These are phyloP conservation scores for Mycena capillaripes DNA, from an alignment of 768 basidiomycete species.

Conservation along the genomic window DNA sequence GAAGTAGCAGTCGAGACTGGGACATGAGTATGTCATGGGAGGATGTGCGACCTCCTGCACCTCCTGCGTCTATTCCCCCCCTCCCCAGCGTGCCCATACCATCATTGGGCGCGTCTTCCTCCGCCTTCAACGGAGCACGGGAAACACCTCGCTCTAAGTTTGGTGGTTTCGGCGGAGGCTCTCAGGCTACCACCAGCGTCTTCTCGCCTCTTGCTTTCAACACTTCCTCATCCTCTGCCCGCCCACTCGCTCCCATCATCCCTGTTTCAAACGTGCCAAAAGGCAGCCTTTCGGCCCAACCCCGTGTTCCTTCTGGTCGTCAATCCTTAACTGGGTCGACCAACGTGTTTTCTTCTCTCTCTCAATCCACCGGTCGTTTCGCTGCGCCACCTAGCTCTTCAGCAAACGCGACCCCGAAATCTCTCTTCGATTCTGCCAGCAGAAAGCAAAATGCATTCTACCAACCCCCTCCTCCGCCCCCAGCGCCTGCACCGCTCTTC, in stretches of 20 bases:
- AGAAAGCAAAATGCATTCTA: conserved; percentile 77
- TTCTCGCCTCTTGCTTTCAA: conserved; percentile 29
- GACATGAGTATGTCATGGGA: conserved; percentile 64
- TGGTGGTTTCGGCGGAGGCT: conserved; percentile 21
- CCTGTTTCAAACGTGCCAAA: conserved; percentile 19
- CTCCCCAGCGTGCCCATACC: conserved; percentile 41
- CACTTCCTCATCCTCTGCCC: conserved; percentile 19
- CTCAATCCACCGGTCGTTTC: conserved; percentile 32
- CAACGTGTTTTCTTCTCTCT: conserved; percentile 37
- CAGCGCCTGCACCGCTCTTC: conserved; percentile 42
- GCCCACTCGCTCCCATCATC: conserved; percentile 22
- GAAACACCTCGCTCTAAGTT: conserved; percentile 26
- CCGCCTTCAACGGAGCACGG: background rate
- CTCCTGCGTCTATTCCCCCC: conserved; percentile 44
- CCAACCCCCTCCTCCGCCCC: conserved; percentile 56
- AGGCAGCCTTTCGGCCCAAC: conserved; percentile 21
- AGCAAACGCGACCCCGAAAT: background rate
- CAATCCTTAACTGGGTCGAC: conserved; percentile 16
- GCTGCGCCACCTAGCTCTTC: conserved; percentile 52
- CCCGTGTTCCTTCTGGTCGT: conserved; percentile 6
- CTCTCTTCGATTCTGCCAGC: conserved; percentile 57
- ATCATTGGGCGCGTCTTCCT: background rate
- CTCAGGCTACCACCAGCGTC: conserved; percentile 20
- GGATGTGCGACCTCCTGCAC: conserved; percentile 50
- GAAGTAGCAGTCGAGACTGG: conserved; percentile 35